Evolutionary conservation across 208 protist species (phyloP).

Genomic region (Leishmania guyanensis): DNA sequence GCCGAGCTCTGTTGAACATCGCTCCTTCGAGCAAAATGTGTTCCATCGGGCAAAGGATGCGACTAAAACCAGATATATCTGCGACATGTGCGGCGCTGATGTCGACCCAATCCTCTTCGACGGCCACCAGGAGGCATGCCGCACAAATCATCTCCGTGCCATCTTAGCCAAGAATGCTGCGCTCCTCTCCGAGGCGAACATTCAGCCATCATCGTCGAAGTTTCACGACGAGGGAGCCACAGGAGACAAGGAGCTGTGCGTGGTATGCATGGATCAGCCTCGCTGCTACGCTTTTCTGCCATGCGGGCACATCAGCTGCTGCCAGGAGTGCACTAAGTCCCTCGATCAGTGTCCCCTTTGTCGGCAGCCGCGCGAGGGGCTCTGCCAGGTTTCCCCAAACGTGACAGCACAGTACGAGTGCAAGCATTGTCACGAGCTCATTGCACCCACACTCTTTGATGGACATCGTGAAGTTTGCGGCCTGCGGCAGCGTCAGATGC

Average conservation of each 20-base stretch:
- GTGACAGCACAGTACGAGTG: slow-evolving; percentile 67
- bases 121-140: slow-evolving; percentile 65
- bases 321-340: slow-evolving; percentile 53
- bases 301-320: slow-evolving; percentile 85
- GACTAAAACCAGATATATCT: slow-evolving; percentile 8
- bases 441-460: slow-evolving; percentile 78
- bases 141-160: slow-evolving; percentile 32
- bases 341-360: slow-evolving; percentile 82
- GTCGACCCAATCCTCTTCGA: slow-evolving; percentile 59
- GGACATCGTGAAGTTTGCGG: slow-evolving; percentile 87
- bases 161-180: slow-evolving; percentile 26
- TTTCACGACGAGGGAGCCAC: slow-evolving; percentile 14
- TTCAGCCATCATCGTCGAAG: slow-evolving; percentile 18
- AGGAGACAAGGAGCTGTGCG: slow-evolving; percentile 66
- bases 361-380: slow-evolving; percentile 47
- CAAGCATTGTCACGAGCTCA: slow-evolving; percentile 61
- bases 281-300: slow-evolving; percentile 83
- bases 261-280: slow-evolving; percentile 69
- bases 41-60: background rate
- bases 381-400: slow-evolving; percentile 59
- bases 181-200: slow-evolving; percentile 20
- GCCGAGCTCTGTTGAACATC: slow-evolving; percentile 3
- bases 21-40: slow-evolving; percentile 6
- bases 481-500: slow-evolving; percentile 41
- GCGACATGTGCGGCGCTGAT: slow-evolving; percentile 45